Base-by-base conservation (phyloP, 1,139 yeast genomes). In the Hyphopichia buzzinii region DNA sequence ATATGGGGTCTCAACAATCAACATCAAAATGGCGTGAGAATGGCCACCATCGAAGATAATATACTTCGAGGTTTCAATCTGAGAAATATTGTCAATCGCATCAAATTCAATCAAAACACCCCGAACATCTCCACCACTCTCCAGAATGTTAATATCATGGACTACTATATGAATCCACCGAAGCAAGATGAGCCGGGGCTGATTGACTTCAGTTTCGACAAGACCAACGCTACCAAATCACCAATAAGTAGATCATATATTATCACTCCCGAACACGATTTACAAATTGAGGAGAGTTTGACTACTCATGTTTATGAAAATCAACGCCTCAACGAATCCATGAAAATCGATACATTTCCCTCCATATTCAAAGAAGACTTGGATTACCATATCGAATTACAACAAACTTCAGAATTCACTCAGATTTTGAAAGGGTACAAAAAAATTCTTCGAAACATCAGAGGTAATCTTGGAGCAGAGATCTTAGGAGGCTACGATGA, bases 401-500 rank as follows among this genome's bases (percentile, higher is more conserved):
- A 68, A n/a, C 62, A 72, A 2, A 69, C 79, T 13, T 64, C 74
- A 17, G 56, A 64, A 3, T 58, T 80, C n/a, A 63, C 73, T 33
- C 51, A 60, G 8, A 62, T 67, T 10, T 61, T 84, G 36, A 64
- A 67, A 40, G 60, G 62, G 2, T 80, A 80, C 74, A 62, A 65
- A 8, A 62, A 67, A 10, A 52, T 68, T 25, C 72, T 82, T 1
- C 54, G 68, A 0, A 64, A 67, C 32, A 59, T 64, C 25, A 65
- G 59, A 26, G 46, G 37, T 13, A 37, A 40, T 23, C 24, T 6
- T 15, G 17, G 30, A 42, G 35, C 35, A 21, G 35, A 40, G 19
- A 21, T 40, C 21, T 51, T 49, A 67, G 41, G 66, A 58, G 41
- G 60, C n/a, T 71, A 75, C n/a, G 90, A 81, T 36, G 90, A 83